Conservation (phyloP, 176 grass and related monocot genomes). For the Bothriochloa decipiens region DNA sequence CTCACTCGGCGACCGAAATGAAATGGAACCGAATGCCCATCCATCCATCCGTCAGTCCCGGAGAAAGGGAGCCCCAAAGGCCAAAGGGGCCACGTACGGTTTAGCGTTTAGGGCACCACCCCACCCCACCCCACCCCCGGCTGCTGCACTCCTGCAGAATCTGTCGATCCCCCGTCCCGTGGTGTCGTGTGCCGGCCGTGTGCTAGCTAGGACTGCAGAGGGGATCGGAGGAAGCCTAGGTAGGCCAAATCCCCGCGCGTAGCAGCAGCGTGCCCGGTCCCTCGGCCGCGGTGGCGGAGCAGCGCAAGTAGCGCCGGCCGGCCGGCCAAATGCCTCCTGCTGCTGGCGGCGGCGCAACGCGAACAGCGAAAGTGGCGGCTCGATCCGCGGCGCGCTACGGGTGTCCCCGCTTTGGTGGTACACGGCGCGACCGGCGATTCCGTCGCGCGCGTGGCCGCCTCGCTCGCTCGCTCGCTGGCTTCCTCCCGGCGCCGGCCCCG, state of each 20-base stretch:
- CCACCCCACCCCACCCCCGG: not conserved
- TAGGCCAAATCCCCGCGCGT: constrained; percentile 47
- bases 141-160: constrained; percentile 22
- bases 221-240: not conserved
- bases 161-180: not conserved
- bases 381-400: constrained; percentile 45
- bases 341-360: not conserved
- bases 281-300: not conserved
- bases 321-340: not conserved
- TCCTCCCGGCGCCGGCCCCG: too few species aligned
- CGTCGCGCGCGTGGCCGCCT: not conserved
- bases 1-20: not conserved
- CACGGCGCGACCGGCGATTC: constrained; percentile 46
- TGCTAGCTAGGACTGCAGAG: not conserved
- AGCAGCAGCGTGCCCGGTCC: not conserved
- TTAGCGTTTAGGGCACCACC: constrained; percentile 28
- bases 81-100: not conserved
- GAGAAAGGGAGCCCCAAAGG: constrained; percentile 27
- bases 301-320: not conserved
- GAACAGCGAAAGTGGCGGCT: not conserved
- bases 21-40: constrained; percentile 56
- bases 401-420: constrained; percentile 55
- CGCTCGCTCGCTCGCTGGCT: too few species aligned
- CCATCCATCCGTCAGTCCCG: constrained; percentile 21
- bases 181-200: not conserved